Evolutionary conservation across 768 basidiomycete species (phyloP), one percentile per base, ranked within the genome.

Genomic region (Chiua virens): DNA sequence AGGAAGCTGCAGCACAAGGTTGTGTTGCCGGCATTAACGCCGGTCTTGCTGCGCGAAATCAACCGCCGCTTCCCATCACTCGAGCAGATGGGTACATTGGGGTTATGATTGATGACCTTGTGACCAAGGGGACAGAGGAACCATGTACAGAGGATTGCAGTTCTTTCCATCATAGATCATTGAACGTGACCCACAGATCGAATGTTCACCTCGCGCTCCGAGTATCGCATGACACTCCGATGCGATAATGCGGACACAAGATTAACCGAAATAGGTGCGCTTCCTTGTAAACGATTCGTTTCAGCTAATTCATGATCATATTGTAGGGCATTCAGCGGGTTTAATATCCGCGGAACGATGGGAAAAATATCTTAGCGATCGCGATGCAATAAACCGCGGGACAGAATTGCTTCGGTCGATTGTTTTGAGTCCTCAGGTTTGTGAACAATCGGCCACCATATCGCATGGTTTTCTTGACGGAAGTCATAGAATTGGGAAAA

Each of bases 1-100:
- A 96, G 65, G 93, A 96, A 71, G 93, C 93, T 2, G 93, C 90
- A 3, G 91, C 89, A 4, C 93, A 95, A 65, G 93, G 93, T 9
- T 73, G 82, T n/a, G 70, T 96, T 0, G 93, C 92, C 1, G 92
- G 93, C 3, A 84, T 90, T 45, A 95, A 96, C 49, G 93, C 93
- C 0, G 93, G 90, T 0, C 75, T 92, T 3, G 72, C 82, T 0
- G 84, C 89, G 8, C 73, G 75, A 4, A 63, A 71, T 14, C 75
- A 72, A 36, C 73, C 80, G 1, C 81, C 87, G 0, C 65, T 96
- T 17, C 60, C 83, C 3, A 65, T 95, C 30, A 82, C 85, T 11
- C 81, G 93, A n/a, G 90, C 91, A 6, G 90, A 96, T 59, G 89
- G 87, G 7, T 94, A 85, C 64, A 76, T 85, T 8, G 93, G 93